A percentile compares a stretch with the other conserved stretches of the same genome.
Evolutionary conservation across 2,329 filamentous ascomycete genomes (phyloP).

Genomic region (Onygenales sp.): DNA sequence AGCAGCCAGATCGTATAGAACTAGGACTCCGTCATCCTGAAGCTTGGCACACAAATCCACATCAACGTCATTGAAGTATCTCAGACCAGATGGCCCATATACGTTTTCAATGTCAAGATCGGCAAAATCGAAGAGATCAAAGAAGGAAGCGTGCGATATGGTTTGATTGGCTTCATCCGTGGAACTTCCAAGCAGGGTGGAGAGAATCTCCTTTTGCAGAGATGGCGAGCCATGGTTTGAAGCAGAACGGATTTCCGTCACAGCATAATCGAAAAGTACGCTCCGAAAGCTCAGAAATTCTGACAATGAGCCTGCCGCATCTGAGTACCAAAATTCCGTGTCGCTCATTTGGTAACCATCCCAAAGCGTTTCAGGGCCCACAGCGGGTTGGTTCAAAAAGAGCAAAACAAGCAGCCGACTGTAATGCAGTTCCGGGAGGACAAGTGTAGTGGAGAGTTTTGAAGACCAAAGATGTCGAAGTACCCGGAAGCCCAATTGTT

Average conservation of each 20-base stretch:
- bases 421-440: constrained; percentile 68
- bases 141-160: constrained; percentile 63
- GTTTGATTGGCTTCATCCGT: constrained; percentile 57
- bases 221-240: constrained; percentile 61
- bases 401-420: constrained; percentile 73
- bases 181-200: constrained; percentile 62
- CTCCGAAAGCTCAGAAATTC: constrained; percentile 72
- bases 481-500: constrained; percentile 60
- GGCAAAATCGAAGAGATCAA: constrained; percentile 90
- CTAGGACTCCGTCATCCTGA: constrained; percentile 41
- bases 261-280: constrained; percentile 73
- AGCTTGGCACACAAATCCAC: constrained; percentile 55
- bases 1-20: constrained; percentile 59
- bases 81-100: constrained; percentile 43
- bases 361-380: constrained; percentile 63
- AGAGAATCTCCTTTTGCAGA: constrained; percentile 56
- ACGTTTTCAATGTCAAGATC: constrained; percentile 47
- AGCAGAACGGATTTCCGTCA: constrained; percentile 72
- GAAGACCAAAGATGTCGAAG: constrained; percentile 77
- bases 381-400: constrained; percentile 60
- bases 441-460: constrained; percentile 62
- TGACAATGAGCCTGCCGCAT: constrained; percentile 59
- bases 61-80: constrained; percentile 57
- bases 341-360: constrained; percentile 54
- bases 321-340: constrained; percentile 58